These are phyloP conservation scores for Murraya koenigii DNA, from an alignment of 345 rosid genomes.

Conservation along the genomic window DNA sequence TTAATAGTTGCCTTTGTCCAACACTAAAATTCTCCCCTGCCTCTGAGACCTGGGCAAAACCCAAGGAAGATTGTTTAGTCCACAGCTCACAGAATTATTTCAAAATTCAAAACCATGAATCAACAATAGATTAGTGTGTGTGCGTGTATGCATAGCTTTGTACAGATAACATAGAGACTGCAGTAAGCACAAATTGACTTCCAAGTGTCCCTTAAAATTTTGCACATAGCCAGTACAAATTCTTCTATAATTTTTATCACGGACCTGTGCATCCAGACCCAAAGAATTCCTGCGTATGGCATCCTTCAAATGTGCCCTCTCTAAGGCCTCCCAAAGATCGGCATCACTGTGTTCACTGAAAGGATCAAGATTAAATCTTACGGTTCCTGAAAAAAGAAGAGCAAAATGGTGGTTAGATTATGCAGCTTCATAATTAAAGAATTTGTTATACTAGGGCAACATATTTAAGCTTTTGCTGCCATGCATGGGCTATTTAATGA, in stretches of 20 bases:
- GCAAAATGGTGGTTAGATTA: conserved; percentile 1
- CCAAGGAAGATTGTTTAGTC: conserved; percentile 13
- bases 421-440: neutral
- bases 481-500: neutral
- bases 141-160: neutral
- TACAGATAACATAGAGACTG: neutral
- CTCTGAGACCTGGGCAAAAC: conserved; percentile 66
- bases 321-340: conserved; percentile 96
- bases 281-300: conserved; percentile 74
- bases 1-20: conserved; percentile 92
- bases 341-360: conserved; percentile 96
- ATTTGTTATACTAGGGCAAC: neutral
- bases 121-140: neutral
- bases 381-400: conserved; percentile 56
- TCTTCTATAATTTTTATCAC: conserved; percentile 5
- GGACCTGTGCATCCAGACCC: conserved; percentile 93
- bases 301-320: conserved; percentile 89
- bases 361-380: conserved; percentile 97
- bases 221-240: neutral
- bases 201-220: neutral
- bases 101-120: neutral
- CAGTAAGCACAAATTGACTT: conserved; percentile 1
- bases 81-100: neutral
- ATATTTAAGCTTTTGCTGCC: neutral
- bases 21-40: conserved; percentile 98